Conservation (phyloP, 495 filamentous ascomycete genomes). For the Aspergillus kassunensis region DNA sequence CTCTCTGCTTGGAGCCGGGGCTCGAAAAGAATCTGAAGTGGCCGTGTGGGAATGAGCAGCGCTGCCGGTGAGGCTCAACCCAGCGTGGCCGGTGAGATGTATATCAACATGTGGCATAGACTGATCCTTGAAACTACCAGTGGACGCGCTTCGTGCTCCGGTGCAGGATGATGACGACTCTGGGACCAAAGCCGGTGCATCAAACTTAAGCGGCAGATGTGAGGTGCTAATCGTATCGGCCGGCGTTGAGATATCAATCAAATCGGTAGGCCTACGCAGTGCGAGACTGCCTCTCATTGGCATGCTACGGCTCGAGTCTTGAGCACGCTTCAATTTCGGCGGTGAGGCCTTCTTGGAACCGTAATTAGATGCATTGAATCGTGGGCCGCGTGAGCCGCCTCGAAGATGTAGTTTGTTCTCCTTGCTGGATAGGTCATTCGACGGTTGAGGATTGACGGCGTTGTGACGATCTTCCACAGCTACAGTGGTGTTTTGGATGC, state of each 20-base stretch:
- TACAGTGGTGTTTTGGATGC: no score
- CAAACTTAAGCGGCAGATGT: slow-evolving; percentile 4
- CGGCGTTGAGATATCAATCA: slow-evolving; percentile 15
- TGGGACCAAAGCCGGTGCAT: slow-evolving; percentile 19
- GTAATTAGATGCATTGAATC: slow-evolving; percentile 18
- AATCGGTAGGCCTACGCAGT: not conserved
- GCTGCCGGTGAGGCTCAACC: not conserved
- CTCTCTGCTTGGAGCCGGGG: not conserved
- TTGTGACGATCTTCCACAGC: no score
- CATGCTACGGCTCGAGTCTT: not conserved
- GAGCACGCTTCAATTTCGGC: not conserved
- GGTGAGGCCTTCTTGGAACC: slow-evolving; percentile 1
- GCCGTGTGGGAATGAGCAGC: not conserved
- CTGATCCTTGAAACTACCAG: not conserved
- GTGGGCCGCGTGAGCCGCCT: not conserved
- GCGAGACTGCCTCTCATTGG: not conserved
- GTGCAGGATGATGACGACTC: not conserved
- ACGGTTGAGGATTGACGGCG: not conserved
- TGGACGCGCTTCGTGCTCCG: not conserved
- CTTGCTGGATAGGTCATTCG: not conserved
- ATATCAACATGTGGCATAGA: not conserved
- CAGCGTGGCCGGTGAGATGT: not conserved
- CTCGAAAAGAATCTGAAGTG: not conserved
- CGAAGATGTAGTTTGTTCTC: not conserved
- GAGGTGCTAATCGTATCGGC: not conserved